Evolutionary conservation across 148 eudicot genomes (phyloP), one percentile per base, ranked within the genome.

Genomic region (Silene uniflora): DNA sequence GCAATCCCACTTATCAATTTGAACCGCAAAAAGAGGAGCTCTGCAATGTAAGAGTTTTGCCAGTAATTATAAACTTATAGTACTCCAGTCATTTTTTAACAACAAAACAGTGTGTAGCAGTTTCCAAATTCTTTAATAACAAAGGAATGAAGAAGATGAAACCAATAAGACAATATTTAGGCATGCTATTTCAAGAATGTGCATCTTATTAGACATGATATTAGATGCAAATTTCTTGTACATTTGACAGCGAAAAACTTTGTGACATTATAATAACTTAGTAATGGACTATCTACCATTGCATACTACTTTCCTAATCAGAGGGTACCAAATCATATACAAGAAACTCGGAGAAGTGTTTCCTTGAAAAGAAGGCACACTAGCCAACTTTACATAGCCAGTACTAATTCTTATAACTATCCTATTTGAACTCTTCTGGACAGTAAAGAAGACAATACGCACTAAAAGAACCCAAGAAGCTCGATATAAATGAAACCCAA

Each of bases 21-120:
- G 98, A 82, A 89, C 92, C 87, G 90, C 96, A 87, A 92, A 95
- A 76, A 95, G 96, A 68, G 98, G 98, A 77, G 97, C 98, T 87
- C 98, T 95, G 87, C 23, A 65, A 78, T 63, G 77, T 42, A 74
- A 75, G 78, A 60, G 59, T 56, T 3, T 35, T 12, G 21, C 27
- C 13, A 72, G 62, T 76, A 73, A 64, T n/a, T n/a, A n/a, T n/a
- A n/a, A n/a, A n/a, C n/a, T 64, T 17, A 27, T 29, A 65, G 42
- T 65, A 17, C 0, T 29, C 44, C 44, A 29, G 8, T 7, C 29
- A 65, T 66, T 39, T 35, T 9, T 23, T 22, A 13, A 66, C 19
- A 66, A 29, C 46, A 17, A 16, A 29, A 14, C 69, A 32, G 69
- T 35, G n/a, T n/a, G n/a, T n/a, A n/a, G n/a, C n/a, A n/a, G n/a